A percentile compares a stretch with the other conserved stretches of the same genome.
Evolutionary conservation across 495 filamentous ascomycete genomes (phyloP).

Genomic region (Terfezia claveryi): DNA sequence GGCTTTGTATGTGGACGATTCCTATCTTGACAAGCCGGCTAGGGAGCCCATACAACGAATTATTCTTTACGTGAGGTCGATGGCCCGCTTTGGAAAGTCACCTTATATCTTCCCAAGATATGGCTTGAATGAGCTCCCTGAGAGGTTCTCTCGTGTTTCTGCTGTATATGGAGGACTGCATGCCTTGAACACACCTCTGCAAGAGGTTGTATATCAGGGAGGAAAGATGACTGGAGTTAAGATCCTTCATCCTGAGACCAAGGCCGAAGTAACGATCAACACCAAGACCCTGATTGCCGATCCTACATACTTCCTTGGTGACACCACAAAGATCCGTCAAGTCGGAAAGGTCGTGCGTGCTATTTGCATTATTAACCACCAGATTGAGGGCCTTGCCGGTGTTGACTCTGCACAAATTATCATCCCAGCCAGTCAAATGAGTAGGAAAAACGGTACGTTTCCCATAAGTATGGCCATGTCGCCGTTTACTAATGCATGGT

Average conservation of each 20-base stretch:
- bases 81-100: conserved; percentile 93
- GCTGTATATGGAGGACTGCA: conserved; percentile 98
- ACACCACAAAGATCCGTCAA: conserved; percentile 44
- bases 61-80: conserved; percentile 89
- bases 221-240: conserved; percentile 80
- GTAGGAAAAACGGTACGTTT: conserved; percentile 65
- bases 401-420: conserved; percentile 87
- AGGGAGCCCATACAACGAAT: conserved; percentile 81
- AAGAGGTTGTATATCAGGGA: conserved; percentile 64
- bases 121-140: conserved; percentile 87
- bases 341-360: conserved; percentile 81
- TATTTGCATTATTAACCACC: conserved; percentile 93
- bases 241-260: conserved; percentile 56
- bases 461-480: background rate
- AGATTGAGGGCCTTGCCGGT: conserved; percentile 64
- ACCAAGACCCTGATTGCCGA: conserved; percentile 90
- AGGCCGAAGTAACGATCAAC: conserved; percentile 82
- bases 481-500: conserved; percentile 1
- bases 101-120: conserved; percentile 99
- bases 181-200: conserved; percentile 88
- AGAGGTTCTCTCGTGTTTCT: conserved; percentile 91
- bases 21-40: conserved; percentile 54
- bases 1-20: conserved; percentile 80
- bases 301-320: conserved; percentile 78
- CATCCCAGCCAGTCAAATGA: conserved; percentile 91